These are phyloP conservation scores for Syzygium grande DNA, from an alignment of 345 rosid species.

Conservation along the genomic window DNA sequence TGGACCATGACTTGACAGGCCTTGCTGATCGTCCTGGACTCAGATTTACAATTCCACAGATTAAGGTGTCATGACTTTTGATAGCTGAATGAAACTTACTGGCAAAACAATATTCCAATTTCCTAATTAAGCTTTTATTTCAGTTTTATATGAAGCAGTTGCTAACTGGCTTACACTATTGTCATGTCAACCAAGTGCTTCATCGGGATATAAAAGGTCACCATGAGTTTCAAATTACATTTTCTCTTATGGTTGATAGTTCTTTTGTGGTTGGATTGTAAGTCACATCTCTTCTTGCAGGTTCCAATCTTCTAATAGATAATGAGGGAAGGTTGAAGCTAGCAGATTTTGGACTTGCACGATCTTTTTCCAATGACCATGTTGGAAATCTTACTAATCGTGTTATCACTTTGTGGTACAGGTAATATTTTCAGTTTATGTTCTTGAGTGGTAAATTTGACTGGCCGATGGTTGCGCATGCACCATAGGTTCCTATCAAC, in stretches of 20 bases:
- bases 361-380: conserved; percentile 71
- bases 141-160: conserved; percentile 98
- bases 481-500: neutral
- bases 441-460: neutral
- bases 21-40: conserved; percentile 94
- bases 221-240: neutral
- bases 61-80: conserved; percentile 44
- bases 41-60: conserved; percentile 88
- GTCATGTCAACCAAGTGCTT: conserved; percentile 93
- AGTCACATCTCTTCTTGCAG: conserved; percentile 22
- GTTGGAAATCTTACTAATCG: conserved; percentile 76
- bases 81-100: neutral
- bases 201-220: conserved; percentile 95
- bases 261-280: neutral
- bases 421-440: conserved; percentile 27
- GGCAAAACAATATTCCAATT: neutral
- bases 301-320: conserved; percentile 94
- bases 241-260: neutral
- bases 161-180: conserved; percentile 90
- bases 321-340: conserved; percentile 89
- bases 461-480: neutral
- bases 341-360: conserved; percentile 95
- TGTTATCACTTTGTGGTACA: conserved; percentile 93
- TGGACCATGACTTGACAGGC: conserved; percentile 98
- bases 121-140: conserved; percentile 1